Base-by-base conservation (phyloP, 2,329 filamentous ascomycete genomes). In the Orbilia ellipsospora region DNA sequence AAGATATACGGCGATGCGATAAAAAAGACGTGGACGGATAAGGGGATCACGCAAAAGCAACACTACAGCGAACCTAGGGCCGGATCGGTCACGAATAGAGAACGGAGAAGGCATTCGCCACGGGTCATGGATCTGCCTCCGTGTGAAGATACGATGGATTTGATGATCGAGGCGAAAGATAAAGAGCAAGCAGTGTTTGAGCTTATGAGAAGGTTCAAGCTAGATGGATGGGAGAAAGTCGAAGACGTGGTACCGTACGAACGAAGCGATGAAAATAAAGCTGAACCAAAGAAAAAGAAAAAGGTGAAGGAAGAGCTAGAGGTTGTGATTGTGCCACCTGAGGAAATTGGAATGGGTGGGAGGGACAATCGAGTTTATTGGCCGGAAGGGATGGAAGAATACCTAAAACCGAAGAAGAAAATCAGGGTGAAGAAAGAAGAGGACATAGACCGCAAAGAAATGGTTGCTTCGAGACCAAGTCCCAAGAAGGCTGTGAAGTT, bases 81-180 rank as follows among this genome's bases (percentile, higher is more conserved):
- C 0, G 85, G 88, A n/a, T 92, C 93, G 0, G 87, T 96, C 48
- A 96, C 93, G 0, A 87, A 87, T 0, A 87, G 89, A 0, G 90
- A 96, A 78, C 86, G 94, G 28, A 87, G 94, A 72, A 97, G 96
- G 82, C 94, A 98, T 80, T 93, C 89, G 42, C 87, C 92, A 0
- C 88, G 94, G 7, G 93, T 96, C 1, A 86, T 86, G 78, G 91
- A 89, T 0, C 83, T 98, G 0, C 94, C 94, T 0, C 94, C 94
- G 0, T 97, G 94, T 79, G 86, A 89, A 2, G 84, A 88, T 0
- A 89, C 91, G 36, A 95, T 96, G 90, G 94, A 97, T 80, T 85
- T 98, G n/a, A 98, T 98, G 94, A 97, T 98, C 74, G 94, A 98
- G 83, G 94, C 94, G 56, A 98, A 98, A 82, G 94, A 97, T 81